These are phyloP conservation scores for Castanopsis chinensis DNA, from an alignment of 306 rosid genomes.

Conservation along the genomic window DNA sequence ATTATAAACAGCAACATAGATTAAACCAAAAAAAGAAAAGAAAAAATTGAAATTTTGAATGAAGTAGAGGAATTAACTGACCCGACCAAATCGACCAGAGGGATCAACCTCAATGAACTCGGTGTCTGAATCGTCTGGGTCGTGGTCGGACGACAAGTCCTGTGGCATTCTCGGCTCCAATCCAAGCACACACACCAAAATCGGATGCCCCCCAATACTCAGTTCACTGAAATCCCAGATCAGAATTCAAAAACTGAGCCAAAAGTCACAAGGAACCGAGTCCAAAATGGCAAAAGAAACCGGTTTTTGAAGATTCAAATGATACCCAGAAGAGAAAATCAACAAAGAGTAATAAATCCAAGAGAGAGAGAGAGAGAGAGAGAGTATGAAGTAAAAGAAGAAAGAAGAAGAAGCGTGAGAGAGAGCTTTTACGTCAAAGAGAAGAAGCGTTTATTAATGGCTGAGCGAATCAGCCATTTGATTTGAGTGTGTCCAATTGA, in stretches of 20 bases:
- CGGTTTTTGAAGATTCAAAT: not conserved
- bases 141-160: slow-evolving; percentile 61
- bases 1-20: not conserved
- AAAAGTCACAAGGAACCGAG: slow-evolving; percentile 1
- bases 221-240: not conserved
- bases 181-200: not conserved
- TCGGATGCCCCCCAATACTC: slow-evolving; percentile 1
- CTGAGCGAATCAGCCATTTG: not conserved
- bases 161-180: slow-evolving; percentile 49
- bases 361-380: not conserved
- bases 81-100: slow-evolving; percentile 90
- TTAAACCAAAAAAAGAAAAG: not conserved
- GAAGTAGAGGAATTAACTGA: slow-evolving; percentile 28
- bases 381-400: not conserved
- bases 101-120: slow-evolving; percentile 94
- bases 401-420: not conserved
- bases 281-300: slow-evolving; percentile 2
- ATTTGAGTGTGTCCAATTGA: not conserved
- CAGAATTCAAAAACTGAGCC: not conserved
- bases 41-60: not conserved
- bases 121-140: slow-evolving; percentile 55
- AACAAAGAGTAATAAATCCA: not conserved
- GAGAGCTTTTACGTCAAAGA: not conserved
- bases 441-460: not conserved
- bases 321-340: not conserved